Conservation (phyloP, 1,139 yeast species). For the Taphrina populina region DNA sequence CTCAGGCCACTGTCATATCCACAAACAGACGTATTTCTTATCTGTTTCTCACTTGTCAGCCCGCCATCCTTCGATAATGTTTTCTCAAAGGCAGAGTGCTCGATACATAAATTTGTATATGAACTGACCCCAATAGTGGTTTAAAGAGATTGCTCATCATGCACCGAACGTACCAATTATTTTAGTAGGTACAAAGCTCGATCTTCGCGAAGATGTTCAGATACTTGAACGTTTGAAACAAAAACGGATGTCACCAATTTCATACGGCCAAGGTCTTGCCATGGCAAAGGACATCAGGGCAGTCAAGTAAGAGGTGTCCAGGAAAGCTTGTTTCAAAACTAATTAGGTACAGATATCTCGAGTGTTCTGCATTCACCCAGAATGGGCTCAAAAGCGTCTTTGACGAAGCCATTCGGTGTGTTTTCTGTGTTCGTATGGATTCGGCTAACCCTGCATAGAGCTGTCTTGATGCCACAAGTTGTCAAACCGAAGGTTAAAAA, state of each 20-base stretch:
- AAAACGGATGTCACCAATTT: slow-evolving; percentile 61
- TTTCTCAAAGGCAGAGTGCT: slow-evolving; percentile 42
- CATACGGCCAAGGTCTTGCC: slow-evolving; percentile 61
- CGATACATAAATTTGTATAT: not conserved
- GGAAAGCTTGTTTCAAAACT: not conserved
- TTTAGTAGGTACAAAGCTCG: slow-evolving; percentile 82
- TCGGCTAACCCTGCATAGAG: slow-evolving; percentile 3
- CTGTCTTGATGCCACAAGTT: slow-evolving; percentile 30
- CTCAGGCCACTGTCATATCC: slow-evolving; percentile 89
- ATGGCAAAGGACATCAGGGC: slow-evolving; percentile 74
- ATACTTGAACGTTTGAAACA: slow-evolving; percentile 69
- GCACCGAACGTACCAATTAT: slow-evolving; percentile 76
- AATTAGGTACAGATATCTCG: slow-evolving; percentile 53
- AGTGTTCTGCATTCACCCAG: slow-evolving; percentile 93
- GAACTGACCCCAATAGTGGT: slow-evolving; percentile 52
- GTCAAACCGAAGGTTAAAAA: slow-evolving; percentile 45
- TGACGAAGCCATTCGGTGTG: slow-evolving; percentile 74
- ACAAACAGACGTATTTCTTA: slow-evolving; percentile 82
- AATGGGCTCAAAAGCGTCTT: slow-evolving; percentile 68
- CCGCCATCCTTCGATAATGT: slow-evolving; percentile 81
- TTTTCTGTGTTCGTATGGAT: slow-evolving; percentile 40
- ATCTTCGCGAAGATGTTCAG: slow-evolving; percentile 77
- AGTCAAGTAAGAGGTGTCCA: slow-evolving; percentile 47
- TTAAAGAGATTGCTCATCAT: slow-evolving; percentile 84
- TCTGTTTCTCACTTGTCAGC: slow-evolving; percentile 82